A percentile compares a stretch with the other conserved stretches of the same genome.
These are phyloP conservation scores for Geranium incanum DNA, from an alignment of 441 rosid species.

Conservation along the genomic window DNA sequence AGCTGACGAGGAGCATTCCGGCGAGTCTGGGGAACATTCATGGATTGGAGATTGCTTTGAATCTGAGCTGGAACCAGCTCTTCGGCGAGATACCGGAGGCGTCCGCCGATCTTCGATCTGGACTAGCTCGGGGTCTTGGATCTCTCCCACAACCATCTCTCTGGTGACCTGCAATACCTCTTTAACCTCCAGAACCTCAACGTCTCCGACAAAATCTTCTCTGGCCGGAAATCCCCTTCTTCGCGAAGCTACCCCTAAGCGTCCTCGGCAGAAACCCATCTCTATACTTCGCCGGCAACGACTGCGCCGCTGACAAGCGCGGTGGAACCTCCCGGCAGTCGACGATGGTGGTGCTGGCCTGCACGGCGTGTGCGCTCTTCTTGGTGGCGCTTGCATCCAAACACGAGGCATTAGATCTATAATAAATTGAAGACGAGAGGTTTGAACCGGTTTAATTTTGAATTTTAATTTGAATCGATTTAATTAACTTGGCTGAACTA, in stretches of 20 bases:
- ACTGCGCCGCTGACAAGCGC: slow-evolving; percentile 27
- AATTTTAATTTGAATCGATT: no score
- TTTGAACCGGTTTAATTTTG: no score
- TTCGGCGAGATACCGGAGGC: slow-evolving; percentile 47
- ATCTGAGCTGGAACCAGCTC: slow-evolving; percentile 68
- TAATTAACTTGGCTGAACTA: no score
- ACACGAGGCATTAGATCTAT: no score
- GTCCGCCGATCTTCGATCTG: slow-evolving; percentile 35
- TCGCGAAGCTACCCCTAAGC: slow-evolving; percentile 68
- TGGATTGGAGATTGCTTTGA: slow-evolving; percentile 63
- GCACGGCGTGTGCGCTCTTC: slow-evolving; percentile 58
- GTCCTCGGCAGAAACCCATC: slow-evolving; percentile 56
- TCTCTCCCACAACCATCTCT: slow-evolving; percentile 52
- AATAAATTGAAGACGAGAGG: no score
- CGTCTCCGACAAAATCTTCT: slow-evolving; percentile 62
- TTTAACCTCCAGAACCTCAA: slow-evolving; percentile 68
- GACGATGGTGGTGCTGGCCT: slow-evolving; percentile 55
- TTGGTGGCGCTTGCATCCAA: slow-evolving; percentile 41
- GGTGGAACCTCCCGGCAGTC: slow-evolving; percentile 21
- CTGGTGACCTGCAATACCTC: slow-evolving; percentile 49
- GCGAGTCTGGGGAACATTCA: slow-evolving; percentile 53
- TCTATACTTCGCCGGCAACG: slow-evolving; percentile 47
- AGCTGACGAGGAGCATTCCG: slow-evolving; percentile 47
- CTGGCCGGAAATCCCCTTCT: slow-evolving; percentile 71
- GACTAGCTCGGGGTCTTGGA: slow-evolving; percentile 60